Evolutionary conservation across 2,329 filamentous ascomycete genomes (phyloP), one percentile per base, ranked within the genome.

Genomic region (Aspergillus piperis): DNA sequence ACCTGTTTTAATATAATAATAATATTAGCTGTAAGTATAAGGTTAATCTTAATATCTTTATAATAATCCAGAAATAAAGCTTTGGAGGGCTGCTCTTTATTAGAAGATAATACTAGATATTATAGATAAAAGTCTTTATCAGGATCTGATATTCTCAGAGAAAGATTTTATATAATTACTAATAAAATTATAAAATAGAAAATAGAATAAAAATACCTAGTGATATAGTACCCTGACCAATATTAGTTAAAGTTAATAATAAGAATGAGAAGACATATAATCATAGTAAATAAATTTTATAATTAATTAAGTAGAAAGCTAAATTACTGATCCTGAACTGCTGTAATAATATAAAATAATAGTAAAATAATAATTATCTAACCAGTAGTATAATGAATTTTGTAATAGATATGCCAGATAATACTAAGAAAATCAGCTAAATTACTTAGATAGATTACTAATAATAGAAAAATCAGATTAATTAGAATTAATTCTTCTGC

Each of bases 391-490:
- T 58, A 59, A 54, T 70, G 64, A 30, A 70, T 66, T 36, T 27
- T 47, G 13, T 57, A 57, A 60, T 51, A 70, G 21, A 58, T 54
- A 11, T 27, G 36, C 42, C 54, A 64, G 13, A 44, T 63, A 32
- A 68, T 63, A 21, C 62, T 62, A 36, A 69, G 56, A 49, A 65
- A 42, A 38, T 68, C 60, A 42, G 63, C 66, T 21, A 69, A 50
- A 30, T 58, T 61, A 56, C 60, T 61, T 4, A 67, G 54, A 38
- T 71, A 63, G 48, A 59, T 59, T 39, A 11, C n/a, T 48, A 51
- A 61, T 51, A 71, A 64, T 44, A 60, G 64, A 52, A 66, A 63
- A n/a, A 60, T 51, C 51, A 70, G 42, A 50, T 71, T 69, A n/a
- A 71, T 39, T n/a, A 70, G 60, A 30, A 63, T 61, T 23, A 70